Conservation (phyloP, 352 stramenopile genomes). For the Globisporangium heterothallicum region DNA sequence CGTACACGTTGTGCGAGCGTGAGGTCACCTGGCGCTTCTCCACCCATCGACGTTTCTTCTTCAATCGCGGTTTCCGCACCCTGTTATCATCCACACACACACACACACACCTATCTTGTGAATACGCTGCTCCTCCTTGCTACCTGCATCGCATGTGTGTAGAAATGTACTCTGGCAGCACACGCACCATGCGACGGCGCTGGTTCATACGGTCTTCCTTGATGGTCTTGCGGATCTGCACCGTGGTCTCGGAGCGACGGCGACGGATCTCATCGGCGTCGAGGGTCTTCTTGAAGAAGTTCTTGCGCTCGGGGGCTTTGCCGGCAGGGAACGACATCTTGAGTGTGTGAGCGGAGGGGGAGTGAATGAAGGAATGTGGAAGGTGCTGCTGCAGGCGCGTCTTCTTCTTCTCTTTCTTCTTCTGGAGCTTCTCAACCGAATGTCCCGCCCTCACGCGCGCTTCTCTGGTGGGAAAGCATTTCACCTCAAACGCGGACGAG, state of each 20-base stretch:
- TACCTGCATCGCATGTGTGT: too few relatives aligned
- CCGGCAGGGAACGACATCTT: slow-evolving; percentile 65
- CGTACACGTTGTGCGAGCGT: slow-evolving; percentile 53
- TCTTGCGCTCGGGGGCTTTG: slow-evolving; percentile 75
- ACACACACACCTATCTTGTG: slow-evolving; percentile 7
- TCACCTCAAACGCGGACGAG: background rate
- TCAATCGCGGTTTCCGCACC: slow-evolving; percentile 21
- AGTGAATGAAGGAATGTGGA: background rate
- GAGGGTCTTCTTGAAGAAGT: slow-evolving; percentile 87
- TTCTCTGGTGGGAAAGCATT: slow-evolving; percentile 1
- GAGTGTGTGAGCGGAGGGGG: background rate
- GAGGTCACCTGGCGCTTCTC: slow-evolving; percentile 35
- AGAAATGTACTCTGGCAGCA: slow-evolving; percentile 15
- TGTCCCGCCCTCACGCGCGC: background rate
- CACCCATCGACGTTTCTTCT: slow-evolving; percentile 21
- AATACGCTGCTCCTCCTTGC: too few relatives aligned
- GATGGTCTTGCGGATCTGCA: slow-evolving; percentile 86
- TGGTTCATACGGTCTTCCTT: slow-evolving; percentile 85
- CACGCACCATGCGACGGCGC: slow-evolving; percentile 60
- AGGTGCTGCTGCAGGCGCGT: too few relatives aligned
- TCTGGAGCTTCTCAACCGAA: slow-evolving; percentile 1
- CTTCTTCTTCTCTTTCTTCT: background rate
- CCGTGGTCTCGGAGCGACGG: slow-evolving; percentile 72
- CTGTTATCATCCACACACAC: slow-evolving; percentile 2
- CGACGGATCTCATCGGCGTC: slow-evolving; percentile 71